Base-by-base conservation (phyloP, 192 early-diverging fungal species). In the Helicostylum pulchrum region DNA sequence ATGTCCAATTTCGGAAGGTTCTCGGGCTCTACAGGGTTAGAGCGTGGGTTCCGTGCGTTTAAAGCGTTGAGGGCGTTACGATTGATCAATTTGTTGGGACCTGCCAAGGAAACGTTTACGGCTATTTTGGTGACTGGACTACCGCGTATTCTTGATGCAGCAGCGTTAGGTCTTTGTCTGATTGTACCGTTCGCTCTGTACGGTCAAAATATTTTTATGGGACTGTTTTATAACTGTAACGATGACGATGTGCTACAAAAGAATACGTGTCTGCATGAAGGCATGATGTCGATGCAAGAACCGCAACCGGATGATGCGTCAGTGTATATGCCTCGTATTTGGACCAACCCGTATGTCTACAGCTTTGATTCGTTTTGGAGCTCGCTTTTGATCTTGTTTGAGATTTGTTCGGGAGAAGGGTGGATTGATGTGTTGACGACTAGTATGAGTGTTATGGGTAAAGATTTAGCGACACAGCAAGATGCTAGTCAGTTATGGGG, bases 301-400 rank as follows among this genome's bases (percentile, higher is more conserved):
- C 64, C 70, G 0, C 55, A 68, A 53, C 47, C 69, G 8, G 60
- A 51, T 11, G 19, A 21, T 1, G 51, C 53, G 14, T 9, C 21
- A 6, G 45, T 85, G 3, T 66, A 70, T 17, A 67, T 66, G 39
- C 85, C 85, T n/a, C 82, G 83, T 34, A 73, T 77, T 2, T 86
- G 85, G 85, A 11, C 47, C 7, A 86, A 86, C 52, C 85, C 85
- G 4, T 71, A 73, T 32, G 79, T 77, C 0, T 86, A 83, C 53
- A 84, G 81, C 34, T 86, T 86, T 71, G 81, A 86, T 60, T 73
- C 73, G 9, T 86, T 86, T 65, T 69, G 81, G 47, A 60, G 49
- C 0, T 76, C 76, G 4, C 73, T 86, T 51, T 56, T 84, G 53
- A 84, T 84, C 48, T 45, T 86, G 12, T 84, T 86, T 56, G 83